phyloP scores from a whole-genome alignment of 140 eudicot species.

The Bidens hawaiensis region DNA sequence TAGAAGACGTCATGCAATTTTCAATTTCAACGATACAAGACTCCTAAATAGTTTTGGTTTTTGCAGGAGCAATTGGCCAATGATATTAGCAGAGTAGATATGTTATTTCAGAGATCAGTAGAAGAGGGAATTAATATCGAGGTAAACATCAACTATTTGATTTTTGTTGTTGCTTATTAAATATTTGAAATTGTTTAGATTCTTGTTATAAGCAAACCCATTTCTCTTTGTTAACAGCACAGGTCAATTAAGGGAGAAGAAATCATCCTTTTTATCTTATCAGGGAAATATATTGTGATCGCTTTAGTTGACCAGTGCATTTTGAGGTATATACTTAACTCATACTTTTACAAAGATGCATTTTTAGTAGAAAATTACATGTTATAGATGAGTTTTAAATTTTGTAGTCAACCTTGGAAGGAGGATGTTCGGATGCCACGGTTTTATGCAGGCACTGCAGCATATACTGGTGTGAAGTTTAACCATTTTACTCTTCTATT shows the following conservation, averaged over 20 bases:
- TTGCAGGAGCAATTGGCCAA: conserved; percentile 88
- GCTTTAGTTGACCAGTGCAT: conserved; percentile 84
- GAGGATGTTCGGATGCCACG: conserved; percentile 57
- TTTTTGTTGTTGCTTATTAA: neutral
- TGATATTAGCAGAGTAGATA: conserved; percentile 78
- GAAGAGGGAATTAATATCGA: conserved; percentile 80
- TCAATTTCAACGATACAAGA: neutral
- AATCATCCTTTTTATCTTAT: conserved; percentile 55
- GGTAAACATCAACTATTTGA: conserved; percentile 34
- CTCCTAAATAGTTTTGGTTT: neutral
- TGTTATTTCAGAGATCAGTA: conserved; percentile 69
- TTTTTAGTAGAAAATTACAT: neutral
- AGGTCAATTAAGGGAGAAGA: conserved; percentile 77
- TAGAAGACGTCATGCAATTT: neutral
- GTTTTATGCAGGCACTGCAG: conserved; percentile 39
- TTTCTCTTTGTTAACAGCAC: conserved; percentile 63
- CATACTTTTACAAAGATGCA: neutral
- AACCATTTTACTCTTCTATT: neutral
- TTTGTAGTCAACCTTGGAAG: conserved; percentile 59
- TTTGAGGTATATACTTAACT: conserved; percentile 46
- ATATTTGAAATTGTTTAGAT: neutral
- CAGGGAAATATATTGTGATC: conserved; percentile 82
- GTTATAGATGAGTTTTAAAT: neutral
- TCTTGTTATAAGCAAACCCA: neutral
- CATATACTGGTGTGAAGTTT: conserved; percentile 72